phyloP scores from a whole-genome alignment of 2,329 filamentous ascomycete species.

The Pseudogymnoascus sp. region DNA sequence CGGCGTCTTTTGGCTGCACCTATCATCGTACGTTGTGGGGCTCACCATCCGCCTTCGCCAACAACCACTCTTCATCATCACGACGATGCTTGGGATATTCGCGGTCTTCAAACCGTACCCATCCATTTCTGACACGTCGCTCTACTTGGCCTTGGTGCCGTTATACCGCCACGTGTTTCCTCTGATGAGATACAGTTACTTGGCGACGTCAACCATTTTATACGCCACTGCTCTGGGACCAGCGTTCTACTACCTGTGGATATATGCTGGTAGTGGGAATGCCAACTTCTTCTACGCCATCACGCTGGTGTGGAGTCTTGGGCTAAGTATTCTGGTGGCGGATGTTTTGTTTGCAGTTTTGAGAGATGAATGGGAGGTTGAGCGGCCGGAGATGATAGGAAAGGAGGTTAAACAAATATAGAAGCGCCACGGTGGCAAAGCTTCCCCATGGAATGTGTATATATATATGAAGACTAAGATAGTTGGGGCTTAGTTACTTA shows the following conservation, averaged over 20 bases:
- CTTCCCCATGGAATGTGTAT: not conserved
- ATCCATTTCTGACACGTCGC: slow-evolving; percentile 78
- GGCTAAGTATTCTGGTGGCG: slow-evolving; percentile 75
- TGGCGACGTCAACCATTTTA: slow-evolving; percentile 72
- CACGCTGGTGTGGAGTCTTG: slow-evolving; percentile 94
- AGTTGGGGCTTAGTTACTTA: not conserved
- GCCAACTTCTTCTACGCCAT: slow-evolving; percentile 99
- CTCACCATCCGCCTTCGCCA: slow-evolving; percentile 73
- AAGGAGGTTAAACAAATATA: slow-evolving; percentile 57
- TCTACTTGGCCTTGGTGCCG: slow-evolving; percentile 77
- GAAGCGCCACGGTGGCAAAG: not conserved
- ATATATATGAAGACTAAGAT: not conserved
- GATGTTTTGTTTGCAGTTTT: slow-evolving; percentile 84
- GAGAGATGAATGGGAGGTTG: slow-evolving; percentile 87
- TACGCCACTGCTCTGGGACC: slow-evolving; percentile 87
- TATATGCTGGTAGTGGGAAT: slow-evolving; percentile 94
- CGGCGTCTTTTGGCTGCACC: slow-evolving; percentile 94
- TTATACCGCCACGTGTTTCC: slow-evolving; percentile 90
- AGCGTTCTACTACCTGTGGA: slow-evolving; percentile 95
- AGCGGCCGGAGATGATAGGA: slow-evolving; percentile 81
- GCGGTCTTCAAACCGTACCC: slow-evolving; percentile 97
- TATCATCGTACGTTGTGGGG: slow-evolving; percentile 81
- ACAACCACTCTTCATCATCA: slow-evolving; percentile 80
- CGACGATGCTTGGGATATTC: slow-evolving; percentile 80
- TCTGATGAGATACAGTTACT: slow-evolving; percentile 87